Evolutionary conservation across 805 yeast genomes (phyloP).

Genomic region (Cyberlindnera meyerae): DNA sequence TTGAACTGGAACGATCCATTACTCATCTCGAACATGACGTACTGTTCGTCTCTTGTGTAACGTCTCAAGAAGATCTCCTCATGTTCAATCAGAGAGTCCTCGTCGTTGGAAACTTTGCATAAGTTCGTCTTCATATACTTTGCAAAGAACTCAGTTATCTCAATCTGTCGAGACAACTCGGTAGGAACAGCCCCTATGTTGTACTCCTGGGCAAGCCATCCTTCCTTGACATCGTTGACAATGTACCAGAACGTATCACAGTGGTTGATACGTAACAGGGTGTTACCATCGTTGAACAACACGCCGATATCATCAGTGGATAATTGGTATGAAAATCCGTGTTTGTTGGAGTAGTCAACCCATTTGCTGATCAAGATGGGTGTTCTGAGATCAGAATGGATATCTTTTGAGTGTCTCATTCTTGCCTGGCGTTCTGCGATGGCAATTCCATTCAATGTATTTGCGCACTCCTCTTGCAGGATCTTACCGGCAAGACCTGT

Average conservation of each 20-base stretch:
- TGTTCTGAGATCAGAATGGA: slow-evolving; percentile 27
- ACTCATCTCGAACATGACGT: slow-evolving; percentile 88
- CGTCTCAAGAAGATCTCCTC: slow-evolving; percentile 76
- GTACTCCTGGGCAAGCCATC: slow-evolving; percentile 51
- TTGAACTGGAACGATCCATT: slow-evolving; percentile 92
- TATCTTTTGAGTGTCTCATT: slow-evolving; percentile 27
- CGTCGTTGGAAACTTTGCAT: slow-evolving; percentile 69
- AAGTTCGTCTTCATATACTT: slow-evolving; percentile 89
- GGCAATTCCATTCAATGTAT: slow-evolving; percentile 40
- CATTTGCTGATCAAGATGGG: slow-evolving; percentile 85
- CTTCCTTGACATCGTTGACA: slow-evolving; percentile 41
- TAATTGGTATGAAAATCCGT: slow-evolving; percentile 91
- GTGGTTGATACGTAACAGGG: slow-evolving; percentile 68
- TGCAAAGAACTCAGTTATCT: slow-evolving; percentile 82
- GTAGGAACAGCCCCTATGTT: slow-evolving; percentile 39
- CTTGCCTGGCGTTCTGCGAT: slow-evolving; percentile 42
- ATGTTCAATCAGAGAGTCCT: slow-evolving; percentile 39
- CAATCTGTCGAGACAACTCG: slow-evolving; percentile 62
- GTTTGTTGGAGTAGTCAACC: slow-evolving; percentile 96
- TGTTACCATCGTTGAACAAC: slow-evolving; percentile 77
- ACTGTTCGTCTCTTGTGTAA: slow-evolving; percentile 72
- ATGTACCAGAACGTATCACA: slow-evolving; percentile 64
- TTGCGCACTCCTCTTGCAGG: slow-evolving; percentile 41
- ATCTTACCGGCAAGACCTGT: slow-evolving; percentile 22
- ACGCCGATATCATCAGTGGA: slow-evolving; percentile 90